Evolutionary conservation across 2,329 filamentous ascomycete genomes (phyloP), one percentile per base, ranked within the genome.

Genomic region (Dryadomyces sulphureus): DNA sequence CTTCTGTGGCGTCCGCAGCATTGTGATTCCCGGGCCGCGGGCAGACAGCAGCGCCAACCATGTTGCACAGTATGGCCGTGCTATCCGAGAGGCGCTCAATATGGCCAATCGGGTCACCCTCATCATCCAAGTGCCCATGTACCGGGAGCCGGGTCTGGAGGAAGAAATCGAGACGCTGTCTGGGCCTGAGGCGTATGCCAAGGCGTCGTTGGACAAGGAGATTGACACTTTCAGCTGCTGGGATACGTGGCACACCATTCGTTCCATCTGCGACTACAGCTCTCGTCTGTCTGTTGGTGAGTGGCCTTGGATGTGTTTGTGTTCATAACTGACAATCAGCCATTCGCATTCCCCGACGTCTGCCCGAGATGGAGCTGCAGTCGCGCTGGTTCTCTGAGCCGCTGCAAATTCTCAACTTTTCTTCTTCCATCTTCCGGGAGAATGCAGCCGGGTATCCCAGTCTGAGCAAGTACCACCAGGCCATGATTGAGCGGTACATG

Each of bases 211-310:
- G 30, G 55, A 56, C 7, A 65, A 68, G 27, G 71, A 77, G 20
- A 66, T 81, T 49, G 82, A 90, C 56, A 62, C 84, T 1, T 92
- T 86, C 61, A 80, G 80, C 45, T 73, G 81, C 2, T 98, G 93
- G 93, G 89, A 96, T 62, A 81, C 84, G 1, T 98, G 92, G 92
- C 82, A 98, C 60, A 72, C 81, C 20, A 83, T 98, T 56, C 76
- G 92, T 45, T 81, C 80, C 45, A 69, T 87, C 48, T 95, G 88
- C 73, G 83, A 81, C 65, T 96, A 98, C 64, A 82, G 81, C 62
- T 65, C 73, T 47, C 77, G 87, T 60, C 70, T 98, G 34, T 82
- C 79, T 56, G 77, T 95, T 62, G 85, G 90, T 94, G 81, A 68
- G 86, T 60, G 7, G 4, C 7, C 3, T 8, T 32, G 11, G 9